These are phyloP conservation scores for Thamnidium elegans DNA, from an alignment of 192 early-diverging fungal genomes.

Conservation along the genomic window DNA sequence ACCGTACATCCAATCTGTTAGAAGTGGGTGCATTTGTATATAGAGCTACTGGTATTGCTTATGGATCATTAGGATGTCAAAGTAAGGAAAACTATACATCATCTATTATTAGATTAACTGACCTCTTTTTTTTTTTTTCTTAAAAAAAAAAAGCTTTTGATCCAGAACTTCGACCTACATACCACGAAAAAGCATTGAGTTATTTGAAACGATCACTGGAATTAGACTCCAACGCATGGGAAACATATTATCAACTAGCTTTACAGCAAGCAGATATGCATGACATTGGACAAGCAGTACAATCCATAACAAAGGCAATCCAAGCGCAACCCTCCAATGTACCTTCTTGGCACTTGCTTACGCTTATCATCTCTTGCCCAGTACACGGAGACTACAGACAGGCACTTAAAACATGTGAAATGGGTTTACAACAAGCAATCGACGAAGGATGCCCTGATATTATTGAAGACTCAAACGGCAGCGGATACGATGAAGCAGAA, in stretches of 20 bases:
- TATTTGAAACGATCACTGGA: conserved; percentile 51
- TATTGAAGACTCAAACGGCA: conserved; percentile 30
- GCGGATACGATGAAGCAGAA: conserved; percentile 49
- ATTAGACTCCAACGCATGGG: conserved; percentile 48
- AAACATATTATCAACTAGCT: conserved; percentile 64
- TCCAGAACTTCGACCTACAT: conserved; percentile 57
- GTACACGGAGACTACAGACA: conserved; percentile 59
- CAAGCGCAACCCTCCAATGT: conserved; percentile 51
- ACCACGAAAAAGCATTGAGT: conserved; percentile 58
- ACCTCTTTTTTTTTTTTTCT: conserved; percentile 7
- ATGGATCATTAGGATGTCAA: conserved; percentile 38
- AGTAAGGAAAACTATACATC: conserved; percentile 20
- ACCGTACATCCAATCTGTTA: background rate
- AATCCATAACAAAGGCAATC: conserved; percentile 51
- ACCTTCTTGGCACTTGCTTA: conserved; percentile 76
- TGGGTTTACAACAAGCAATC: conserved; percentile 58
- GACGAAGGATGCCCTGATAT: background rate
- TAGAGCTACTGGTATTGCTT: conserved; percentile 36
- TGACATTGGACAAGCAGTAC: conserved; percentile 56
- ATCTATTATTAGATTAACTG: background rate
- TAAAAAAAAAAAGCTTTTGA: conserved; percentile 44
- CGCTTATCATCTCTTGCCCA: conserved; percentile 57
- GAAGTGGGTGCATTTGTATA: conserved; percentile 24
- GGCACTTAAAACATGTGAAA: conserved; percentile 63
- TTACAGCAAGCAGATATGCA: conserved; percentile 68